phyloP scores from a whole-genome alignment of 768 basidiomycete genomes.

The Udeniomyces megalosporus region DNA sequence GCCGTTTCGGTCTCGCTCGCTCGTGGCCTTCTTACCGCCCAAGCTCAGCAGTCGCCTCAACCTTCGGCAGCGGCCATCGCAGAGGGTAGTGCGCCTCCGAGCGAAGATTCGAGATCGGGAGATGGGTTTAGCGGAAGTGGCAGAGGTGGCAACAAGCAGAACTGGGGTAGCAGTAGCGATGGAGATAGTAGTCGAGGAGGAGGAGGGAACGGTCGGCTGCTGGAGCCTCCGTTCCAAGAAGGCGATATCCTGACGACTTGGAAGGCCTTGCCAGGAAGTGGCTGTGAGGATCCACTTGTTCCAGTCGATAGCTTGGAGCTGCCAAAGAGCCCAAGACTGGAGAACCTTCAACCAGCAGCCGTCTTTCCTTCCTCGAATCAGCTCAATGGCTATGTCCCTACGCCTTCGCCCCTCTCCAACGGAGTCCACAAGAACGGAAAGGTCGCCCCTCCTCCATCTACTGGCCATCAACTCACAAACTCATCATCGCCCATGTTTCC shows the following conservation, averaged over 20 bases:
- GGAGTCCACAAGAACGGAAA: background rate
- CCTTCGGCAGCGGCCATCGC: background rate
- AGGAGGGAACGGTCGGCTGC: background rate
- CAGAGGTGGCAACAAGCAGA: background rate
- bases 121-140: background rate
- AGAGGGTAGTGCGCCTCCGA: background rate
- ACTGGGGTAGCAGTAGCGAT: background rate
- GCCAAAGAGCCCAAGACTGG: no score
- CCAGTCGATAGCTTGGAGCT: background rate
- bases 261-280: background rate
- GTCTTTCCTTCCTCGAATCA: no score
- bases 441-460: background rate
- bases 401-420: no score
- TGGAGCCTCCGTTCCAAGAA: background rate
- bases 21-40: background rate
- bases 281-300: background rate
- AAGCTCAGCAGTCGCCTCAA: background rate
- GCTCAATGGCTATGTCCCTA: no score
- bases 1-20: constrained; percentile 7
- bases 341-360: no score
- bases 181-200: background rate
- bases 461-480: background rate
- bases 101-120: background rate
- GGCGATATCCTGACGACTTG: background rate
- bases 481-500: background rate